Evolutionary conservation across 768 basidiomycete species (phyloP), one percentile per base, ranked within the genome.

Genomic region (Thelephora ganbajun): DNA sequence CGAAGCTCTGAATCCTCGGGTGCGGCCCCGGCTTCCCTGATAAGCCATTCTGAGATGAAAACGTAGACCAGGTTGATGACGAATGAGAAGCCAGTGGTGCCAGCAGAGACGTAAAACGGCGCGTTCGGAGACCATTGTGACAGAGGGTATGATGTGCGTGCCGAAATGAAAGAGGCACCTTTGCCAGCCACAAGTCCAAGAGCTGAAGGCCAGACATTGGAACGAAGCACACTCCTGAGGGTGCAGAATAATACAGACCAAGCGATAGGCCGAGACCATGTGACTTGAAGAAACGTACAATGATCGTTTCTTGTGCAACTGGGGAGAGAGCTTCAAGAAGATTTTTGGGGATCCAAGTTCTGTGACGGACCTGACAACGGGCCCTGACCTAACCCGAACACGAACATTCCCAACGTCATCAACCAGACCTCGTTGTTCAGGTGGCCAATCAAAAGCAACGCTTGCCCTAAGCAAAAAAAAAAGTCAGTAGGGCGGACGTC

Each of bases 111-210:
- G 55, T 80, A 76, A 61, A 88, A 89, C 0, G 87, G 86, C 0
- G 83, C 83, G 43, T 77, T 74, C 1, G 76, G 68, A 1, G 83
- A 83, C 51, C 75, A 82, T 52, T 81, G 73, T 1, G 80, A 75
- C n/a, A 90, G 72, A 0, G 84, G 83, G 58, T 86, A 83, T 3
- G 81, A 78, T 5, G 83, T 79, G 35, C 80, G 71, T 3, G 84
- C 83, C 19, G 85, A 75, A 33, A 86, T 51, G 58, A 89, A 91
- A 5, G 83, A 83, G 0, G 83, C 74, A 9, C 72, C 76, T 61
- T 89, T 91, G 33, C 88, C 88, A 3, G 77, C 81, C 19, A 91
- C 72, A 13, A 91, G 78, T 18, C 87, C 88, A n/a, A 89, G 69
- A 0, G 85, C 85, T 41, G 14, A 9, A 30, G 26, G 9, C 9